Conservation (phyloP, 257 asterid species). For the Nicotiana obtusifolia region DNA sequence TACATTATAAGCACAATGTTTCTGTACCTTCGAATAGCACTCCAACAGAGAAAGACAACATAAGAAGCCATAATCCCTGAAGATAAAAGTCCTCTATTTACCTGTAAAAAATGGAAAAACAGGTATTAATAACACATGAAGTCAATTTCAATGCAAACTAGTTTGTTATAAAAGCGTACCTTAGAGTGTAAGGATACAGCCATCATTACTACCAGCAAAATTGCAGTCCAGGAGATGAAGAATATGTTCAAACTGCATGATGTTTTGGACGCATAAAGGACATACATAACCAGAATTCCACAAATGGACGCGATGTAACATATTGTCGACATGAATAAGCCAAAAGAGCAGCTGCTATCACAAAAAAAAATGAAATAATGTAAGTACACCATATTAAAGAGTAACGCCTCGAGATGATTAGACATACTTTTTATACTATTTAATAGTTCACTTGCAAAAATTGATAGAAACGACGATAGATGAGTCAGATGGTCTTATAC, state of each 20-base stretch:
- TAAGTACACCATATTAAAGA: neutral
- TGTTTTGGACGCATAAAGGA: conserved; percentile 55
- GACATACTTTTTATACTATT: no score
- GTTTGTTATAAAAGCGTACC: conserved; percentile 33
- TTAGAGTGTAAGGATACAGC: conserved; percentile 72
- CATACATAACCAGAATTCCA: conserved; percentile 75
- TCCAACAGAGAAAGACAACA: conserved; percentile 87
- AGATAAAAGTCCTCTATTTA: conserved; percentile 81
- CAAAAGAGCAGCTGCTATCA: conserved; percentile 58
- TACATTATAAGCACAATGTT: neutral
- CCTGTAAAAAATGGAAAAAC: conserved; percentile 35
- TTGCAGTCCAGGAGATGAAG: conserved; percentile 85
- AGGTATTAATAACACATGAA: neutral
- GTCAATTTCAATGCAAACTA: neutral
- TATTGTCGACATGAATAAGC: conserved; percentile 78
- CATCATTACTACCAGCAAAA: conserved; percentile 89
- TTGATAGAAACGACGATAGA: no score
- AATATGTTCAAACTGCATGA: conserved; percentile 81
- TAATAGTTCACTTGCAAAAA: no score
- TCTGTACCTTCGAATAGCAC: conserved; percentile 81
- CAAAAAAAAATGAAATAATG: neutral
- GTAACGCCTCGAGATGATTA: no score
- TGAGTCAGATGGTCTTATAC: no score
- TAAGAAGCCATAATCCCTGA: conserved; percentile 98
- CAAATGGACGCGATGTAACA: conserved; percentile 62